Conservation (phyloP, 2,329 filamentous ascomycete species). For the Venturia aucupariae region DNA sequence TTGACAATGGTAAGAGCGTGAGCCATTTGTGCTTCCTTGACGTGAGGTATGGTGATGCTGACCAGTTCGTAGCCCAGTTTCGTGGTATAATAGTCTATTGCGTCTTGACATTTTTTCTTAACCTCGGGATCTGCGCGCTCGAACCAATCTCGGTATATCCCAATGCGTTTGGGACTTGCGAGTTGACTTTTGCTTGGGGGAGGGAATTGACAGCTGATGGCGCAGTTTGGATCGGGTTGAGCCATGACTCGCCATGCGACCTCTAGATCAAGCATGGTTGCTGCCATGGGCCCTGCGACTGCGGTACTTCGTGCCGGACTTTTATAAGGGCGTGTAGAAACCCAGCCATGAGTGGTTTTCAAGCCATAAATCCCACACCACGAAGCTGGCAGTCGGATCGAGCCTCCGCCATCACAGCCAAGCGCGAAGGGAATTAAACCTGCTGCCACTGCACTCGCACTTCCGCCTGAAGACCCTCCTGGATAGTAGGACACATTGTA, state of each 20-base stretch:
- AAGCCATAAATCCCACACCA: slow-evolving; percentile 78
- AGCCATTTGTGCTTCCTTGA: slow-evolving; percentile 64
- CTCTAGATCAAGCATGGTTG: slow-evolving; percentile 67
- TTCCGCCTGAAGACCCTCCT: slow-evolving; percentile 72
- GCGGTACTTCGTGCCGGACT: slow-evolving; percentile 53
- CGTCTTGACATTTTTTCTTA: slow-evolving; percentile 48
- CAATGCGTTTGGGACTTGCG: slow-evolving; percentile 48
- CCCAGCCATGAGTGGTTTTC: slow-evolving; percentile 67
- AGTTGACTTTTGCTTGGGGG: slow-evolving; percentile 35
- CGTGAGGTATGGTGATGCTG: slow-evolving; percentile 56
- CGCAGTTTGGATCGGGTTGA: slow-evolving; percentile 56
- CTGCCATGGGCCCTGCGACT: slow-evolving; percentile 66
- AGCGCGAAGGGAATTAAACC: slow-evolving; percentile 68
- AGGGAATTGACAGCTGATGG: slow-evolving; percentile 53
- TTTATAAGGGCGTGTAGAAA: slow-evolving; percentile 48
- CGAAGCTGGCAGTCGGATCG: slow-evolving; percentile 60
- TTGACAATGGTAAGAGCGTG: slow-evolving; percentile 70
- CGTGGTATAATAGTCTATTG: slow-evolving; percentile 49
- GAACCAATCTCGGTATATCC: slow-evolving; percentile 61
- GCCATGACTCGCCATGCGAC: slow-evolving; percentile 76
- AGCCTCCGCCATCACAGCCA: slow-evolving; percentile 68
- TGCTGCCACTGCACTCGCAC: slow-evolving; percentile 57
- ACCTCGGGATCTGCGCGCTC: slow-evolving; percentile 58
- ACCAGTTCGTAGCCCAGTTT: slow-evolving; percentile 45
- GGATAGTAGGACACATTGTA: slow-evolving; percentile 69